Evolutionary conservation across 2,329 filamentous ascomycete genomes (phyloP), one percentile per base, ranked within the genome.

Genomic region (Colletotrichum sp.): DNA sequence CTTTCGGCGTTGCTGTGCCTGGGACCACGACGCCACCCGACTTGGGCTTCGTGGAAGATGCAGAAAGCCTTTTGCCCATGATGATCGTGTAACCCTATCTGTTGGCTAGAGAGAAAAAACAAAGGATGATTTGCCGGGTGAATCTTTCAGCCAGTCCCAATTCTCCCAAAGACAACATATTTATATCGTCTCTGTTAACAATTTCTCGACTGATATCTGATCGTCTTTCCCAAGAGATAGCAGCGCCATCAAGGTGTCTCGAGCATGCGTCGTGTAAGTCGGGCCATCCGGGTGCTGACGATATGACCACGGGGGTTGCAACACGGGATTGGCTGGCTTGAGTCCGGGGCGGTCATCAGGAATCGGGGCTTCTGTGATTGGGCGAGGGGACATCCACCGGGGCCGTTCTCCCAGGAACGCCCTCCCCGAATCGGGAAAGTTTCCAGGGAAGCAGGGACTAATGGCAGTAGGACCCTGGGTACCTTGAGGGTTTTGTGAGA

Each of bases 301-400:
- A 52, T 30, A 75, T 68, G 43, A 34, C 36, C 36, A 9, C 55
- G 52, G 43, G 58, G 12, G 55, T 7, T 28, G 64, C 30, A 67
- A 73, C 28, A 73, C 69, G 69, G 69, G 73, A 75, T 73, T 75
- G 73, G 73, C 63, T 64, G 28, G 34, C 38, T n/a, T 48, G 48
- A 12, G 4, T 26, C 69, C 69, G 73, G 69, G 69, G 30, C 28
- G 24, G 73, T 75, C 55, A 75, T 75, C 69, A 59, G 12, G 69
- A 73, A 69, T 75, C 73, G 73, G 73, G 34, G 34, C 32, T 26
- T 7, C 8, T 18, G 2, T 75, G 63, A 75, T 75, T 75, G 73
- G 73, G 21, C 5, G 36, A 28, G 24, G 38, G 9, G 30, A 56
- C 56, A 26, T 26, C 58, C 21, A 43, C 30, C 63, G 69, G 69